Conservation (phyloP, 805 yeast species). For the Ogataea philodendri region DNA sequence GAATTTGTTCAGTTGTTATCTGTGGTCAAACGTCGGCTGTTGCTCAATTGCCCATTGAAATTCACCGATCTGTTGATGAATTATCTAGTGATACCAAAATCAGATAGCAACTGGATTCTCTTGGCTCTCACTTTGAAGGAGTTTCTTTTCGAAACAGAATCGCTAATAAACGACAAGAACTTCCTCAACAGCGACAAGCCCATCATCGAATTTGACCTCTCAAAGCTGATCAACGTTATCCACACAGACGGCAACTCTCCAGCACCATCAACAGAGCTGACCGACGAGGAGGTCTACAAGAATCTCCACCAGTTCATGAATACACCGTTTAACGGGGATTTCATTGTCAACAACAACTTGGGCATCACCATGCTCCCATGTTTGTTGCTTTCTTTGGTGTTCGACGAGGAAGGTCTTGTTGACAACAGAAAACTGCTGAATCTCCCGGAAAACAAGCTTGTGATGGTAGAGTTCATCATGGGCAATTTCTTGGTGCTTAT, state of each 20-base stretch:
- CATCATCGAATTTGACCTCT: constrained; percentile 28
- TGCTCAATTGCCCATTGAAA: constrained; percentile 50
- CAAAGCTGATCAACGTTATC: constrained; percentile 15
- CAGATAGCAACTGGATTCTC: constrained; percentile 43
- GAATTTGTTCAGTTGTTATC: constrained; percentile 36
- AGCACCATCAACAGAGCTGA: constrained; percentile 10
- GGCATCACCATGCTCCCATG: constrained; percentile 52
- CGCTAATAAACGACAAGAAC: constrained; percentile 23
- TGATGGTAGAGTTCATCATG: constrained; percentile 38
- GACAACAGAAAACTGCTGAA: constrained; percentile 30
- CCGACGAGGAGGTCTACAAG: constrained; percentile 22
- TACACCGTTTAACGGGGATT: constrained; percentile 25
- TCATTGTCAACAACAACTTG: constrained; percentile 47
- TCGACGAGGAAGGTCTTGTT: constrained; percentile 28
- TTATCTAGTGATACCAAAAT: constrained; percentile 43
- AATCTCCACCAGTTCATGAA: constrained; percentile 24
- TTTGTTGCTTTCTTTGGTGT: constrained; percentile 37
- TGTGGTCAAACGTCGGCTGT: constrained; percentile 45
- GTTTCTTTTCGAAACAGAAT: constrained; percentile 32
- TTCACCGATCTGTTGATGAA: constrained; percentile 47
- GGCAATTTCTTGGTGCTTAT: constrained; percentile 47
- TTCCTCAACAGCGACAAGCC: constrained; percentile 25
- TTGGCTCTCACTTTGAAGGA: constrained; percentile 48
- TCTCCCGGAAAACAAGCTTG: constrained; percentile 34
- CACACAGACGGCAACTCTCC: constrained; percentile 19